A percentile compares a stretch with the other conserved stretches of the same genome.
Evolutionary conservation across 1,284 basidiomycete species (phyloP).

Genomic region (Moniliella sp.): DNA sequence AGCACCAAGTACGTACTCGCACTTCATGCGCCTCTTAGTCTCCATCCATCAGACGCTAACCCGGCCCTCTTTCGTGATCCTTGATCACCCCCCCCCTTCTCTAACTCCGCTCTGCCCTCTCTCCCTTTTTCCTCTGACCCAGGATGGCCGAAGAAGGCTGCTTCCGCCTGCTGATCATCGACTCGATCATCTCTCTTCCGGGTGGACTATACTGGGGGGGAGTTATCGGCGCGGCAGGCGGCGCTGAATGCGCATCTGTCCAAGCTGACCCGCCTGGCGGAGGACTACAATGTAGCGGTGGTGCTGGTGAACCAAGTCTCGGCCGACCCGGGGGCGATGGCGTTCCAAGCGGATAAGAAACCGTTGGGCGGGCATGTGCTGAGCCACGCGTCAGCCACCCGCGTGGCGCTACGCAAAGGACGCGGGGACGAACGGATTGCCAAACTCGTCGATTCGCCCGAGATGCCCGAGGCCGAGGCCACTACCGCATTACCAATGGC

Average conservation of each 20-base stretch:
- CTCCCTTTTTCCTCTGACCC: too few relatives aligned
- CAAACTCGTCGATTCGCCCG: neutral
- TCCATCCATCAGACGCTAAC: too few relatives aligned
- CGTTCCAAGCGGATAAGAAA: neutral
- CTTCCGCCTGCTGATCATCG: neutral
- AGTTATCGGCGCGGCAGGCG: neutral
- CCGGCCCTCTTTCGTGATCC: too few relatives aligned
- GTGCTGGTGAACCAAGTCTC: neutral
- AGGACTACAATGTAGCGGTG: neutral
- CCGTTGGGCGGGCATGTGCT: neutral
- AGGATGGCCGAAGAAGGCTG: neutral
- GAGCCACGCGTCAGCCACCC: neutral
- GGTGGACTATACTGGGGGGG: neutral
- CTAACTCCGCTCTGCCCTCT: too few relatives aligned
- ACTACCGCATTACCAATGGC: neutral
- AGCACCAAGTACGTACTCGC: neutral
- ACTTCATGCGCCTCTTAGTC: too few relatives aligned
- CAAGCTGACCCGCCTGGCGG: neutral
- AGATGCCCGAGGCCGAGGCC: neutral
- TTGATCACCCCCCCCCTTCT: too few relatives aligned
- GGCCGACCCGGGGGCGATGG: neutral
- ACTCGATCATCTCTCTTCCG: conserved; percentile 1
- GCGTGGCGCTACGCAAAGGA: neutral
- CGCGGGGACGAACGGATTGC: neutral
- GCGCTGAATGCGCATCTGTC: neutral